phyloP scores from a whole-genome alignment of 306 rosid species.

The Parietaria judaica region DNA sequence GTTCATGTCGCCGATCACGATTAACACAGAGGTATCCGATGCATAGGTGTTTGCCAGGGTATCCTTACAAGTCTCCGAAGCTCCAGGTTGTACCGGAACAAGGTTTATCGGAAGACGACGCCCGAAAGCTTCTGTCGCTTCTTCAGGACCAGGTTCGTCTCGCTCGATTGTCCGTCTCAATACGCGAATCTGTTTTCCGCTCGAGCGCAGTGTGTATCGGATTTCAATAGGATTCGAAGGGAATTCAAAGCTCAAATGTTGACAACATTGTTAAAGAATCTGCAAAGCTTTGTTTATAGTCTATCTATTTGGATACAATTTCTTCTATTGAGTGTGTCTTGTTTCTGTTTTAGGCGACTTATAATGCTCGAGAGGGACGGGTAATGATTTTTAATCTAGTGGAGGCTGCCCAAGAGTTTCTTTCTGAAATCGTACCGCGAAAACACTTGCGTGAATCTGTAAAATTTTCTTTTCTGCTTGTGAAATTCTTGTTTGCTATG shows the following conservation, averaged over 20 bases:
- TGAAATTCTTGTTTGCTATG: neutral
- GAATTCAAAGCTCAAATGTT: too few relatives aligned
- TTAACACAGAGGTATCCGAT: slow-evolving; percentile 8
- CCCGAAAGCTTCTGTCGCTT: slow-evolving; percentile 59
- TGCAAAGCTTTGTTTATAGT: too few relatives aligned
- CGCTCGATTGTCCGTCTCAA: neutral
- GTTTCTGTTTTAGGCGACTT: slow-evolving; percentile 49
- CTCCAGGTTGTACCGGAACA: slow-evolving; percentile 67
- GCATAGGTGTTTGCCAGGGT: slow-evolving; percentile 76
- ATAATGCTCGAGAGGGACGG: slow-evolving; percentile 87
- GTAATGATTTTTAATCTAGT: slow-evolving; percentile 92
- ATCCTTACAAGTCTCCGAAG: slow-evolving; percentile 90
- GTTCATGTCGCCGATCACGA: slow-evolving; percentile 3
- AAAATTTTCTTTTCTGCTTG: slow-evolving; percentile 18
- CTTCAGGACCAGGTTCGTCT: slow-evolving; percentile 64
- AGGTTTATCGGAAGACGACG: slow-evolving; percentile 57
- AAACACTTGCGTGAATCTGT: slow-evolving; percentile 49
- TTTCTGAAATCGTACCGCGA: slow-evolving; percentile 68
- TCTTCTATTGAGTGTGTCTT: neutral
- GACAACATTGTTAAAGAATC: too few relatives aligned
- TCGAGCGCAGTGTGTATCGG: neutral
- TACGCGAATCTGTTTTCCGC: slow-evolving; percentile 3
- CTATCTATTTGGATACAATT: slow-evolving; percentile 3
- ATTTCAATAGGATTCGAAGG: too few relatives aligned
- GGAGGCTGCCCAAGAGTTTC: slow-evolving; percentile 95